These are phyloP conservation scores for Plenodomus biglobosus DNA, from an alignment of 2,329 filamentous ascomycete genomes.

Conservation along the genomic window DNA sequence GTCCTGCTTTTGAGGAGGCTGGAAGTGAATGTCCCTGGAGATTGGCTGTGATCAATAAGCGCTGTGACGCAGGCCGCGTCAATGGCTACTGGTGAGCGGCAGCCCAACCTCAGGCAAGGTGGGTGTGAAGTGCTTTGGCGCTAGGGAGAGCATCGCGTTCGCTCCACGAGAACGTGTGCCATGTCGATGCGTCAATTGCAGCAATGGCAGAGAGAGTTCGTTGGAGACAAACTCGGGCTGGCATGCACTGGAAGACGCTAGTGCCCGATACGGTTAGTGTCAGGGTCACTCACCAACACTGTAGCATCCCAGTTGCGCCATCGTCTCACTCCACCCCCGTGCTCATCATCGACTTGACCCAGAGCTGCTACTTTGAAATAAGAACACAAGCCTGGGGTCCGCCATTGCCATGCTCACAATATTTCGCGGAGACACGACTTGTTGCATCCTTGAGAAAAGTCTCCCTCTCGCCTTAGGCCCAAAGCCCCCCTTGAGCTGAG, in stretches of 20 bases:
- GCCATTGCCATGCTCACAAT: not conserved
- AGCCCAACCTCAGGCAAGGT: not conserved
- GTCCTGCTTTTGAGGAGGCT: not conserved
- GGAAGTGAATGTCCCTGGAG: not conserved
- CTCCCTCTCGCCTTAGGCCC: not conserved
- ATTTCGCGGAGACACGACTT: not conserved
- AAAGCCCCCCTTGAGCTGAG: not conserved
- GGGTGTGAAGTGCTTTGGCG: not conserved
- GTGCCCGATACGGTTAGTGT: too few relatives aligned
- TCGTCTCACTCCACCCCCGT: not conserved
- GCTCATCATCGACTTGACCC: not conserved
- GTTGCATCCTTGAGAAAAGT: not conserved
- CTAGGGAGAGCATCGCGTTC: not conserved
- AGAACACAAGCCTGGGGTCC: not conserved
- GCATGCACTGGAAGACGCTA: not conserved
- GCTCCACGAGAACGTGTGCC: not conserved
- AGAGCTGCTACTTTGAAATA: not conserved
- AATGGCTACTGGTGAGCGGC: not conserved
- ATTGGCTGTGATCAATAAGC: slow-evolving; percentile 3
- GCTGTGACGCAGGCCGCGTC: slow-evolving; percentile 4
- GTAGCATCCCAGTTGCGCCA: not conserved
- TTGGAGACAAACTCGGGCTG: not conserved
- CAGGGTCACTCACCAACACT: too few relatives aligned
- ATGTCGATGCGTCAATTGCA: not conserved
- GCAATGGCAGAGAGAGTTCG: not conserved